These are phyloP conservation scores for Dioszegia hungarica DNA, from an alignment of 768 basidiomycete species.

Conservation along the genomic window DNA sequence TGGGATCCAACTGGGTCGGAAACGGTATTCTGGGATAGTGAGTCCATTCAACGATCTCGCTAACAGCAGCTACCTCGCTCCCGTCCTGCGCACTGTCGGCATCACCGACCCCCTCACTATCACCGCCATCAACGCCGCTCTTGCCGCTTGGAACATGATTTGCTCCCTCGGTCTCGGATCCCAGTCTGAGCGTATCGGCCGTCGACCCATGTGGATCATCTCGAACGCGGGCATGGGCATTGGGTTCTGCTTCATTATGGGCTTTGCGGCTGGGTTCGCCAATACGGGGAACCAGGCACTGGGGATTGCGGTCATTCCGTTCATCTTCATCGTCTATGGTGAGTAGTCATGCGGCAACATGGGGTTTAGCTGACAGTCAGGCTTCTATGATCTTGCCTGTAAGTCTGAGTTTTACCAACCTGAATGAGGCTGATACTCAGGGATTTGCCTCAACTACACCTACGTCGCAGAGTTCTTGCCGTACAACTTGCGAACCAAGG, in stretches of 20 bases:
- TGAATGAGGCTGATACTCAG: conserved; percentile 18
- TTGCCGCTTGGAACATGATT: conserved; percentile 49
- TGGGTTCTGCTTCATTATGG: conserved; percentile 25
- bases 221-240: conserved; percentile 34
- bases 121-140: conserved; percentile 76
- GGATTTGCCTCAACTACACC: conserved; percentile 18
- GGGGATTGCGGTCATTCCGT: conserved; percentile 28
- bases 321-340: conserved; percentile 15
- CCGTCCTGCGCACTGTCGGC: conserved; percentile 57
- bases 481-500: conserved; percentile 14
- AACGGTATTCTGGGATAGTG: conserved; percentile 13
- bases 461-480: conserved; percentile 12
- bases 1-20: conserved; percentile 69
- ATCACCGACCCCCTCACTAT: conserved; percentile 51
- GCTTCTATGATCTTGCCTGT: conserved; percentile 23
- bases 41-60: conserved; percentile 52
- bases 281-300: conserved; percentile 10
- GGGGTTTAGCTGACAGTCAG: neutral
- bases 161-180: conserved; percentile 8
- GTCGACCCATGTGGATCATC: conserved; percentile 26
- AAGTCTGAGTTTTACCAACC: conserved; percentile 27
- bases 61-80: conserved; percentile 67
- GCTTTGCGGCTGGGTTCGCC: conserved; percentile 27
- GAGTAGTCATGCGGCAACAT: no score
- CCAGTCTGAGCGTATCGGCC: conserved; percentile 31